Conservation (phyloP, 176 grass and related monocot genomes). For the Pharus latifolius region DNA sequence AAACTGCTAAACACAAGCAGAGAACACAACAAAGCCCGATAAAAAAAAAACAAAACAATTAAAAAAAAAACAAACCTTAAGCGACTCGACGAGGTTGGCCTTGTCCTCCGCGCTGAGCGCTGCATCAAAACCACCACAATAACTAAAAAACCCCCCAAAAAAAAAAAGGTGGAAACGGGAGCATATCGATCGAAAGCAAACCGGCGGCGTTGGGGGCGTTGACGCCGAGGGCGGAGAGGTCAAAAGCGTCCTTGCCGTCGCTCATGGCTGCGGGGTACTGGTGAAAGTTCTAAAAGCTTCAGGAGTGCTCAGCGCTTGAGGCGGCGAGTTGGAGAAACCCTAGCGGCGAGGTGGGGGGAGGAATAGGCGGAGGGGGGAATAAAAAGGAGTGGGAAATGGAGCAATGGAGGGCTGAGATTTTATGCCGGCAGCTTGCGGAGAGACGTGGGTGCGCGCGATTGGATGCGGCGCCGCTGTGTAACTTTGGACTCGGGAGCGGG, state of each 20-base stretch:
- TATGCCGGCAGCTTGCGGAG: too few relatives aligned
- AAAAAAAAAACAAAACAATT: too few relatives aligned
- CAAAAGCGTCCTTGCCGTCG: not conserved
- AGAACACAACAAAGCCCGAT: not conserved
- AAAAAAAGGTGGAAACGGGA: not conserved
- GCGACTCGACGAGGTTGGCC: constrained; percentile 9
- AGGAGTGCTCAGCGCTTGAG: constrained; percentile 5
- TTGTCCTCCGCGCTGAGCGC: constrained; percentile 25
- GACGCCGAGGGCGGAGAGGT: constrained; percentile 24
- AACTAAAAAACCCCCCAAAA: not conserved
- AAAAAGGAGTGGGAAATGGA: not conserved
- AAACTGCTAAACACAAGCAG: not conserved
- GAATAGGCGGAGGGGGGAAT: not conserved
- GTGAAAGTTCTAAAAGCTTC: not conserved
- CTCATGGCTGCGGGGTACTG: not conserved
- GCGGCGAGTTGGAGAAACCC: constrained; percentile 27
- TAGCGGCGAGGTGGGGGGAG: not conserved
- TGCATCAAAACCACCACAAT: constrained; percentile 1
- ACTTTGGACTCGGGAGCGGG: too few relatives aligned
- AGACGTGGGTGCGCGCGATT: not conserved
- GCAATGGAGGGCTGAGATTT: not conserved
- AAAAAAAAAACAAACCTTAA: constrained; percentile 6
- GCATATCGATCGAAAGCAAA: not conserved
- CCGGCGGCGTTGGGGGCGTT: not conserved
- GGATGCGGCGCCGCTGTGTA: not conserved